Conservation (phyloP, 75 land plant species). For the Ceratopteris richardii region DNA sequence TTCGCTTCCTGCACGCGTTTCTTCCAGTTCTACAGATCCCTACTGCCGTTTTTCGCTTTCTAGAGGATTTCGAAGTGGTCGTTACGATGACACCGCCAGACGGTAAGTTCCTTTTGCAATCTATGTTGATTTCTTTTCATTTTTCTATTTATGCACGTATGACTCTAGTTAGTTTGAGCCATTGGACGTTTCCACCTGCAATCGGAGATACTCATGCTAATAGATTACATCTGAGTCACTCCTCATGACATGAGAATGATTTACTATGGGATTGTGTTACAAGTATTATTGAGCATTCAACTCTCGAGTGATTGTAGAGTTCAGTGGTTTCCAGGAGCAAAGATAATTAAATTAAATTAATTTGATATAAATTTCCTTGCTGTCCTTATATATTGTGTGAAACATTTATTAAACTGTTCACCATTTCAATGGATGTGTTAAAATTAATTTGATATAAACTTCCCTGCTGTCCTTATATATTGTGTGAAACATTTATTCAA, state of each 20-base stretch:
- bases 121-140: neutral
- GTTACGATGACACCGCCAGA: neutral
- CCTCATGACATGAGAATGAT: neutral
- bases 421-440: too few relatives aligned
- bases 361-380: too few relatives aligned
- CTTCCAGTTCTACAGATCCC: neutral
- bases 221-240: neutral
- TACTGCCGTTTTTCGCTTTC: neutral
- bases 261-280: too few relatives aligned
- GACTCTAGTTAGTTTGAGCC: neutral
- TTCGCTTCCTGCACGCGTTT: too few relatives aligned
- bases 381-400: too few relatives aligned
- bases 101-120: slow-evolving; percentile 2
- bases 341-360: too few relatives aligned
- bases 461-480: too few relatives aligned
- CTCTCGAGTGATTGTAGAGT: too few relatives aligned
- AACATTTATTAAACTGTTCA: too few relatives aligned
- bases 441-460: too few relatives aligned
- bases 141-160: neutral
- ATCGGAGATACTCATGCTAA: neutral
- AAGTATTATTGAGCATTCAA: neutral
- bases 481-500: too few relatives aligned
- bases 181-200: neutral
- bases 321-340: too few relatives aligned
- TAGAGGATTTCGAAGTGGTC: neutral